Evolutionary conservation across 176 grass and related monocot species (phyloP).

Genomic region (Avena atlantica): DNA sequence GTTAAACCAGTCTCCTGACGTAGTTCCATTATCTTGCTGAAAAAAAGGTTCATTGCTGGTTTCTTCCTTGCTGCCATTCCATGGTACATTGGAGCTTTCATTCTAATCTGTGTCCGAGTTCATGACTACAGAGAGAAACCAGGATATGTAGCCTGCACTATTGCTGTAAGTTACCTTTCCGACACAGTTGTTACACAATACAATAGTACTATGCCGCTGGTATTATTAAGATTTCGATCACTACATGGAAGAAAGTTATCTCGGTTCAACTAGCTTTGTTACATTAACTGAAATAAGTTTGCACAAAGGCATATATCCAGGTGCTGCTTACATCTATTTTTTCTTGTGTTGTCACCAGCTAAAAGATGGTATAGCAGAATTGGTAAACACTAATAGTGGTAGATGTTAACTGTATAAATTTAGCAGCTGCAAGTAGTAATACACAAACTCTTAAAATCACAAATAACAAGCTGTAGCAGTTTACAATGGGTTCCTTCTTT

Average conservation of each 20-base stretch:
- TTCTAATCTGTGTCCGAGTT: constrained; percentile 81
- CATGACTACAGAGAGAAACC: constrained; percentile 91
- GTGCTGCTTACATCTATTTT: not conserved
- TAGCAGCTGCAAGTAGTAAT: not conserved
- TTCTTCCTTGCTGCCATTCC: constrained; percentile 96
- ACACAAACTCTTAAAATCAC: not conserved
- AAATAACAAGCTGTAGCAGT: not conserved
- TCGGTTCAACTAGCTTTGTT: not conserved
- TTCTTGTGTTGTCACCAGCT: not conserved
- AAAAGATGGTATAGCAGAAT: not conserved
- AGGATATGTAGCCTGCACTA: constrained; percentile 81
- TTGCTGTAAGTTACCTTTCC: constrained; percentile 68
- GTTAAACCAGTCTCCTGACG: constrained; percentile 22
- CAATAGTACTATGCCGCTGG: not conserved
- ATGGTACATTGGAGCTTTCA: constrained; percentile 90
- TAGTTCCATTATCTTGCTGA: constrained; percentile 17
- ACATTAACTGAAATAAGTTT: not conserved
- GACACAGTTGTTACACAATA: constrained; percentile 12
- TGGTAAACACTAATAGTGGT: not conserved
- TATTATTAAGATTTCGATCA: not conserved
- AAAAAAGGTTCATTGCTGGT: constrained; percentile 77
- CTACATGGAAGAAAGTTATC: not conserved
- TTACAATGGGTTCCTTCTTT: not conserved
- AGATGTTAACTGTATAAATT: not conserved
- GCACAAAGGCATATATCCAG: not conserved